Evolutionary conservation across 164 flowering plant genomes (phyloP).

Genomic region (Vitis rotundifolia): DNA sequence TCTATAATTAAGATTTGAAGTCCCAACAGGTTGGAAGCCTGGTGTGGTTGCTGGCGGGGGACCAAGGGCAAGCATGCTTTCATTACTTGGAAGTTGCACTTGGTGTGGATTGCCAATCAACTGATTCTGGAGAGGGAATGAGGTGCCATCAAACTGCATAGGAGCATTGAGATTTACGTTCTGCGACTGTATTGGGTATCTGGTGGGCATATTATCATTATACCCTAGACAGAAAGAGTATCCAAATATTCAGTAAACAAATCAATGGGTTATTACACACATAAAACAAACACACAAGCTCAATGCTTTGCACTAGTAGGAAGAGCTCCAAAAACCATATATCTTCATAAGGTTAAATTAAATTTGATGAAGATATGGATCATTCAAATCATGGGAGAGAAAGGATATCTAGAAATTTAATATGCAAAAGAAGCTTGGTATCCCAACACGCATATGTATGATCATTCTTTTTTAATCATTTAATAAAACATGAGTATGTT

Average conservation of each 20-base stretch:
- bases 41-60: constrained; percentile 51
- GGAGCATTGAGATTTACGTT: constrained; percentile 40
- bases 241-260: not conserved
- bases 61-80: constrained; percentile 51
- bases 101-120: constrained; percentile 36
- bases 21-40: constrained; percentile 37
- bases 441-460: too few relatives aligned
- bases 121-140: constrained; percentile 48
- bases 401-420: too few relatives aligned
- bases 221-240: constrained; percentile 29
- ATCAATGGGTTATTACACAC: not conserved
- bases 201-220: constrained; percentile 32
- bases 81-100: constrained; percentile 41
- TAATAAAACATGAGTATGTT: too few relatives aligned
- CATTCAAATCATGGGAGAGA: too few relatives aligned
- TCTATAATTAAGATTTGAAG: constrained; percentile 43
- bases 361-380: too few relatives aligned
- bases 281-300: not conserved
- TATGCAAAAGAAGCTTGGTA: too few relatives aligned
- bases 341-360: too few relatives aligned
- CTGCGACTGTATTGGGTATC: constrained; percentile 44
- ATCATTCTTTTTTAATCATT: too few relatives aligned
- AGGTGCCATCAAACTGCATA: constrained; percentile 42
- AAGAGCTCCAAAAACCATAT: not conserved
- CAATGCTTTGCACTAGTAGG: not conserved